phyloP scores from a whole-genome alignment of 306 rosid genomes.

The Lathyrus sativus region DNA sequence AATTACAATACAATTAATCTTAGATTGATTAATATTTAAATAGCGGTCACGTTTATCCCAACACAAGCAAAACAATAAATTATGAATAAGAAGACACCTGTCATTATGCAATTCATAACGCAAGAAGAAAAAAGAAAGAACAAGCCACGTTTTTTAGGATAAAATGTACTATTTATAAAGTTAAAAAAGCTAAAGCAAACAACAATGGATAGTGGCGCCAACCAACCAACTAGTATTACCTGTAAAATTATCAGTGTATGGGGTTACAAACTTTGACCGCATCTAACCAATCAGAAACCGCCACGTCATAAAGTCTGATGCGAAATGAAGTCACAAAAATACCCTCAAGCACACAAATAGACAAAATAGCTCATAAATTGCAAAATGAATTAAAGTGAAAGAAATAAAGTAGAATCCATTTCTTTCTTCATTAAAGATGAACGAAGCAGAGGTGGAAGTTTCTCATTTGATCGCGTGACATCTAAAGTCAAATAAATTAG shows the following conservation, averaged over 20 bases:
- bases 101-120: not conserved
- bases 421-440: not conserved
- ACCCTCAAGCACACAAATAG: slow-evolving; percentile 14
- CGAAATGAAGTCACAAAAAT: slow-evolving; percentile 1
- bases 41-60: too few relatives aligned
- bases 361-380: not conserved
- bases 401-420: not conserved
- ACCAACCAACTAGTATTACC: slow-evolving; percentile 17
- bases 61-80: too few relatives aligned
- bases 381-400: not conserved
- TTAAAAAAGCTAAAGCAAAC: not conserved
- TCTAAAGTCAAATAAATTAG: slow-evolving; percentile 29
- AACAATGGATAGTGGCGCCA: slow-evolving; percentile 11
- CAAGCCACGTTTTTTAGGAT: not conserved
- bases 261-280: not conserved
- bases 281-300: slow-evolving; percentile 11
- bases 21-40: too few relatives aligned
- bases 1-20: too few relatives aligned
- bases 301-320: slow-evolving; percentile 37
- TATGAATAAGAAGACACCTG: too few relatives aligned
- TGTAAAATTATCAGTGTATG: not conserved
- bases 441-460: slow-evolving; percentile 23
- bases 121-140: not conserved
- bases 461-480: not conserved
- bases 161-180: not conserved